These are phyloP conservation scores for Candida tallmaniae DNA, from an alignment of 805 yeast species.

Conservation along the genomic window DNA sequence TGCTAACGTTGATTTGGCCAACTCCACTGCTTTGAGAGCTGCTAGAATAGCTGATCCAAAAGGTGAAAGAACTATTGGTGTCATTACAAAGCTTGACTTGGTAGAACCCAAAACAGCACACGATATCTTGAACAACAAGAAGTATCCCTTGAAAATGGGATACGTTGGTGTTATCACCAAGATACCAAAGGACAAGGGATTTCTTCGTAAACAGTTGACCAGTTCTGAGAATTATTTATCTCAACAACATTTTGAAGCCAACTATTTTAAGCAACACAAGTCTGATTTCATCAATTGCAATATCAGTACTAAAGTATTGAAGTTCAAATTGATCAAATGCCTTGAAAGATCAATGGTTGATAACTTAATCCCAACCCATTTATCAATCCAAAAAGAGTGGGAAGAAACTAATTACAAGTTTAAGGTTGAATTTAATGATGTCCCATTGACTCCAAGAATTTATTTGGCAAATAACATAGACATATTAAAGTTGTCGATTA, in stretches of 20 bases:
- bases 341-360: constrained; percentile 88
- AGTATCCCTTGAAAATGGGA: constrained; percentile 92
- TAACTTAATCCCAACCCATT: constrained; percentile 82
- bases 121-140: constrained; percentile 63
- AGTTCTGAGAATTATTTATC: constrained; percentile 63
- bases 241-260: constrained; percentile 54
- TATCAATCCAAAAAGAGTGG: constrained; percentile 79
- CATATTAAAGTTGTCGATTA: constrained; percentile 75
- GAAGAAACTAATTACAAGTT: constrained; percentile 91
- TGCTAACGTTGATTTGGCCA: constrained; percentile 97
- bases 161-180: constrained; percentile 97
- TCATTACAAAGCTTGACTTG: constrained; percentile 87
- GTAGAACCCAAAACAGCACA: constrained; percentile 75
- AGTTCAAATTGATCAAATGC: constrained; percentile 78
- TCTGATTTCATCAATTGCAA: constrained; percentile 58
- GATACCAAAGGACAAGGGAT: constrained; percentile 43
- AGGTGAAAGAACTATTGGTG: constrained; percentile 96
- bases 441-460: constrained; percentile 89
- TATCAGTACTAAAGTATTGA: constrained; percentile 71
- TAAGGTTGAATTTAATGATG: constrained; percentile 95
- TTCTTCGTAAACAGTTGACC: constrained; percentile 46
- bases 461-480: constrained; percentile 91
- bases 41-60: constrained; percentile 85
- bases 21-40: constrained; percentile 90
- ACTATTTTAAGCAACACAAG: constrained; percentile 61